Base-by-base conservation (phyloP, 2,329 filamentous ascomycete genomes). In the Nectriaceae sp. region DNA sequence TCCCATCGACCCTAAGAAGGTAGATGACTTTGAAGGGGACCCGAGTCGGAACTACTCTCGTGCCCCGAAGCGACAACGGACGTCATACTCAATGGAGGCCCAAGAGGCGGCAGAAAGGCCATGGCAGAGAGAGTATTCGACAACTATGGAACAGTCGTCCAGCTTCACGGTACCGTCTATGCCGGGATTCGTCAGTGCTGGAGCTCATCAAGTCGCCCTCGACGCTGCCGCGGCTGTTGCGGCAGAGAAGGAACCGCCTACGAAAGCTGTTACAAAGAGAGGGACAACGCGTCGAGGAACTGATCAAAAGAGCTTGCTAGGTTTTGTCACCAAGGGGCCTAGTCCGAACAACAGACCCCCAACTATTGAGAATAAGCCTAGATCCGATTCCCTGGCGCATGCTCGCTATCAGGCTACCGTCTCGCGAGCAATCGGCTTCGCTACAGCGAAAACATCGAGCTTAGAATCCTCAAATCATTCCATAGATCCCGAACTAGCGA, bases 141-240 rank as follows among this genome's bases (percentile, higher is more conserved):
- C 84, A 4, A 88, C 84, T 1, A 87, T 88, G 82, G 78, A 82
- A 39, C 72, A 76, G 45, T 69, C 77, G 0, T 68, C 76, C 0
- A 75, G 69, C 0, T 89, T 89, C 50, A 87, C 83, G 0, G 75
- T 84, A 44, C 74, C 79, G 4, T 72, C 75, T 21, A 68, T 80
- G 8, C 71, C 78, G 0, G 83, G 81, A 0, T 89, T 89, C 54
- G 82, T 80, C n/a, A 81, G 80, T 10, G 82, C 84, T 3, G 76
- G 77, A 10, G 71, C 77, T 18, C 82, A 85, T 55, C 77, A 76
- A 44, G 67, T 70, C 2, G 68, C 64, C 8, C 62, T 76, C 21
- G 52, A 61, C 18, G 61, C 57, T 3, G 56, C 54, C 11, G 55
- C 47, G 13, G 46, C 55, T 11, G 53, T 60, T 4, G 42, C 47